phyloP scores from a whole-genome alignment of 805 yeast species.

The Maudiozyma saulgeensis region DNA sequence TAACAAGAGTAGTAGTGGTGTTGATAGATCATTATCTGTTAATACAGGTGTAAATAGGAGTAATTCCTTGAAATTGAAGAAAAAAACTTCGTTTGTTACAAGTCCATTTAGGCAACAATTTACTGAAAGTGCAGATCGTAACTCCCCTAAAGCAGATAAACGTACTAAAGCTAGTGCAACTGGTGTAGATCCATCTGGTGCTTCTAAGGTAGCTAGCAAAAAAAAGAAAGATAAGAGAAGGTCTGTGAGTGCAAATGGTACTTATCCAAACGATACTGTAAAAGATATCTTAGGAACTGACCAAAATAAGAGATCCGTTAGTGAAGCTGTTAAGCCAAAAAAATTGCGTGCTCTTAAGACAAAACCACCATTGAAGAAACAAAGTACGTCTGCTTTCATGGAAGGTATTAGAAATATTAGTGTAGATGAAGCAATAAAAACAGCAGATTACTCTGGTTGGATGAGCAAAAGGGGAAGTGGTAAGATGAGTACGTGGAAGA shows the following conservation, averaged over 20 bases:
- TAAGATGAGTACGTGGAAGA: slow-evolving; percentile 85
- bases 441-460: slow-evolving; percentile 84
- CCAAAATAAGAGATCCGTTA: slow-evolving; percentile 34
- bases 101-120: slow-evolving; percentile 20
- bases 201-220: neutral
- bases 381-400: slow-evolving; percentile 66
- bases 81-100: slow-evolving; percentile 13
- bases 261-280: slow-evolving; percentile 9
- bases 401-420: slow-evolving; percentile 77
- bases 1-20: slow-evolving; percentile 11
- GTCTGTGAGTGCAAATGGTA: slow-evolving; percentile 43
- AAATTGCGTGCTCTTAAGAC: slow-evolving; percentile 46
- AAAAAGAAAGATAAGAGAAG: slow-evolving; percentile 30
- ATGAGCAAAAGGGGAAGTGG: slow-evolving; percentile 86
- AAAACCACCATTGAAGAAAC: slow-evolving; percentile 39
- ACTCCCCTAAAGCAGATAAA: slow-evolving; percentile 12
- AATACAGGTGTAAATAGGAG: slow-evolving; percentile 3
- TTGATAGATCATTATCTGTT: slow-evolving; percentile 1
- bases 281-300: slow-evolving; percentile 12
- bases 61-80: slow-evolving; percentile 7
- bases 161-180: slow-evolving; percentile 1
- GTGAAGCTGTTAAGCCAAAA: slow-evolving; percentile 44
- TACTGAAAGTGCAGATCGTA: slow-evolving; percentile 13
- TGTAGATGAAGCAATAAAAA: slow-evolving; percentile 67
- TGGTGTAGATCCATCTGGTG: neutral